phyloP scores from a whole-genome alignment of 192 early-diverging fungal genomes.

The Ambispora gerdemannii region DNA sequence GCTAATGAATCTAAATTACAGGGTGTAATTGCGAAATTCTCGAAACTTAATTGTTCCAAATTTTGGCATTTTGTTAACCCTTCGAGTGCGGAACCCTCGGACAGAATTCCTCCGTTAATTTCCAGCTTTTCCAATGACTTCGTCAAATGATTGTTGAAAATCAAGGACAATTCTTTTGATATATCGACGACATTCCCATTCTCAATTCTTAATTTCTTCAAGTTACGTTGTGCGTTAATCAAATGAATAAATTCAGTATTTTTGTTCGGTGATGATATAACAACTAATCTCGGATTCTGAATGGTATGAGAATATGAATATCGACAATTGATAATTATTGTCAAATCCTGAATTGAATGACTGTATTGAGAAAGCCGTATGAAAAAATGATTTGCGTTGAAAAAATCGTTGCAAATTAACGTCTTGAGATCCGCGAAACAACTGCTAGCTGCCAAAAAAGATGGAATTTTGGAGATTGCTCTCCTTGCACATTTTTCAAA shows the following conservation, averaged over 20 bases:
- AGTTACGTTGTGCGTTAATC: not conserved
- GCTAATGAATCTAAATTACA: constrained; percentile 1
- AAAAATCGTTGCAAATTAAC: not conserved
- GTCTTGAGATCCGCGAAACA: not conserved
- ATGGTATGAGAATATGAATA: not conserved
- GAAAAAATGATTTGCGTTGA: not conserved
- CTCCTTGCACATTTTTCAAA: not conserved
- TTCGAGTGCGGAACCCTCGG: not conserved
- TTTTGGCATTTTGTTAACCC: not conserved
- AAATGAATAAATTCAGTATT: not conserved
- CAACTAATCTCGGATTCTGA: not conserved
- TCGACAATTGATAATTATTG: not conserved
- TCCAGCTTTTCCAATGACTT: not conserved
- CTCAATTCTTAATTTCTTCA: not conserved
- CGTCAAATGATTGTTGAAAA: not conserved
- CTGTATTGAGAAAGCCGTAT: not conserved
- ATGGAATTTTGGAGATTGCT: not conserved
- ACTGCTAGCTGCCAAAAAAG: not conserved
- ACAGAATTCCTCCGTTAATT: not conserved
- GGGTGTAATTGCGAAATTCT: not conserved
- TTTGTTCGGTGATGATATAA: no score
- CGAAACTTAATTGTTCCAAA: not conserved
- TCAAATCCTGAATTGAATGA: not conserved
- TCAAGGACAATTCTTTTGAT: not conserved
- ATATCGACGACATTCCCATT: not conserved